Conservation (phyloP, 768 basidiomycete species). For the Podaxis carcinomalis region DNA sequence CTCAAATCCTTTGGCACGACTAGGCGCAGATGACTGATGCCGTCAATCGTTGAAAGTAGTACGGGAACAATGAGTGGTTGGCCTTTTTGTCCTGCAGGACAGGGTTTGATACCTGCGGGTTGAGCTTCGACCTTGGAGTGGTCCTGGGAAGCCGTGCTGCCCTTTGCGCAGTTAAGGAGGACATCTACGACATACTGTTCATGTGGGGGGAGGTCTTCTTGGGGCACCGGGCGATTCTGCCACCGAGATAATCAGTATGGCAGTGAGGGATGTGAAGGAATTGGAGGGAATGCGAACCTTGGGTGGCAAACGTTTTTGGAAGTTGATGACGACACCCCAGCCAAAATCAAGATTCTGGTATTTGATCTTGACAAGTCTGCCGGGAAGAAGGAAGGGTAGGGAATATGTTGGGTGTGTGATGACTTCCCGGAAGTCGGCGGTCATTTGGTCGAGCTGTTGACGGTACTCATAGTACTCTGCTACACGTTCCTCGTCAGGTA, state of each 20-base stretch:
- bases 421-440: slow-evolving; percentile 83
- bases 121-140: slow-evolving; percentile 49
- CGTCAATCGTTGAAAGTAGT: slow-evolving; percentile 79
- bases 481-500: slow-evolving; percentile 81
- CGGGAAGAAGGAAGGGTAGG: slow-evolving; percentile 90
- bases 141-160: slow-evolving; percentile 57
- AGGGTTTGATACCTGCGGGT: slow-evolving; percentile 73
- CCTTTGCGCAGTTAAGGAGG: slow-evolving; percentile 72
- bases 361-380: slow-evolving; percentile 89
- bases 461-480: slow-evolving; percentile 90
- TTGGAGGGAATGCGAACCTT: slow-evolving; percentile 47
- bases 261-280: background rate
- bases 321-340: slow-evolving; percentile 94
- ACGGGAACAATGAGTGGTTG: slow-evolving; percentile 86
- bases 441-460: slow-evolving; percentile 90
- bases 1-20: slow-evolving; percentile 89
- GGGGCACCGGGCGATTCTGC: slow-evolving; percentile 65
- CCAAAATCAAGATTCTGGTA: slow-evolving; percentile 88
- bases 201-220: slow-evolving; percentile 74
- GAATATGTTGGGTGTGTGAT: slow-evolving; percentile 94
- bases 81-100: slow-evolving; percentile 66
- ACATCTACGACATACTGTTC: slow-evolving; percentile 94
- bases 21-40: slow-evolving; percentile 82
- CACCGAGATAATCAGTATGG: background rate
- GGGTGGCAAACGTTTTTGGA: slow-evolving; percentile 78